A percentile compares a stretch with the other conserved stretches of the same genome.
Conservation (phyloP, 768 basidiomycete genomes). For the Podaxis pistillaris region DNA sequence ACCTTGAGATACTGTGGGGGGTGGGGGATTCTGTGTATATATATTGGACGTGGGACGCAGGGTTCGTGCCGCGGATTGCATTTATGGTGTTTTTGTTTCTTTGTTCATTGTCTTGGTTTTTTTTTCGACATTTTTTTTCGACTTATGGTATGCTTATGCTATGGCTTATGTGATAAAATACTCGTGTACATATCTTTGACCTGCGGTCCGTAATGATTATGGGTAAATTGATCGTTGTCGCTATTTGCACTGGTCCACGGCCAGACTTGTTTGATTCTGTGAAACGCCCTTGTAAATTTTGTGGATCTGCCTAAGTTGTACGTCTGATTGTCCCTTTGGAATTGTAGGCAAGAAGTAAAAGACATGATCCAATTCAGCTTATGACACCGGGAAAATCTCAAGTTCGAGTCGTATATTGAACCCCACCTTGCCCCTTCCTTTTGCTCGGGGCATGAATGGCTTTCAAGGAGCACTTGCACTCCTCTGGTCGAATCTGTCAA, state of each 20-base stretch:
- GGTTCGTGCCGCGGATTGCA: constrained; percentile 7
- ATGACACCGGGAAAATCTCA: no score
- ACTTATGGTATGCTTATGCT: not conserved
- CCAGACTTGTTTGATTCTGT: no score
- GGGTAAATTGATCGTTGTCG: not conserved
- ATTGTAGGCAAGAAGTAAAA: no score
- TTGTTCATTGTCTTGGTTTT: not conserved
- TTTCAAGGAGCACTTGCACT: no score
- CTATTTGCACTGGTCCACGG: constrained; percentile 24
- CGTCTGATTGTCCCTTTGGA: no score
- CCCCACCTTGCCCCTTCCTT: no score
- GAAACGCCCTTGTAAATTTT: no score
- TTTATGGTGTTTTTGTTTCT: not conserved
- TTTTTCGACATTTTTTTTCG: not conserved
- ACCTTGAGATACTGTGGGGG: not conserved
- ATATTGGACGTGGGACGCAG: not conserved
- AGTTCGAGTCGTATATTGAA: no score
- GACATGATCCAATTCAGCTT: no score
- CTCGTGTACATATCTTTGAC: not conserved
- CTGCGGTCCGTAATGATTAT: not conserved
- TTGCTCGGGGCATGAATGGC: no score
- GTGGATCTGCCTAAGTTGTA: no score
- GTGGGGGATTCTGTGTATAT: not conserved
- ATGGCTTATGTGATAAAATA: constrained; percentile 2
- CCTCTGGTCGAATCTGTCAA: no score